Conservation (phyloP, 805 yeast genomes). For the Phaffomyces opuntiae region DNA sequence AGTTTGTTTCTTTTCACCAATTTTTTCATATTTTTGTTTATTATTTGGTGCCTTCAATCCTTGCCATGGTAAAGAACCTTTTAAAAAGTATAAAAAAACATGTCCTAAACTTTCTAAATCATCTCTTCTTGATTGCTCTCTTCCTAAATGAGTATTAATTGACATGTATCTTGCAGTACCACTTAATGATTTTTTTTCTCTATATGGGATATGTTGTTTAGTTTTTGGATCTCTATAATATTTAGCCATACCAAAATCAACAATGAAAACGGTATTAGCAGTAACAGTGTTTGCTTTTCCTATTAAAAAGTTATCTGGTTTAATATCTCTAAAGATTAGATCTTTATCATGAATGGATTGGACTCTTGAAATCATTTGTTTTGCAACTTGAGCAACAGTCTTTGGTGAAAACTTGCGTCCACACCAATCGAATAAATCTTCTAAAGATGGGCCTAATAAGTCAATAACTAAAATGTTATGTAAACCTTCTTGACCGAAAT, state of each 20-base stretch:
- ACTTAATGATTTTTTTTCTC: slow-evolving; percentile 91
- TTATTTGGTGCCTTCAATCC: slow-evolving; percentile 97
- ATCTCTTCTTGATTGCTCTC: slow-evolving; percentile 95
- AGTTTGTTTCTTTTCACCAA: slow-evolving; percentile 91
- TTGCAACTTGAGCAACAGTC: slow-evolving; percentile 89
- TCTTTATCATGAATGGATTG: slow-evolving; percentile 85
- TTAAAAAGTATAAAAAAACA: slow-evolving; percentile 88
- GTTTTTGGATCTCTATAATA: slow-evolving; percentile 96
- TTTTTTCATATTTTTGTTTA: slow-evolving; percentile 94
- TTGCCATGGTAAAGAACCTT: slow-evolving; percentile 98
- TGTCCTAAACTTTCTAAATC: slow-evolving; percentile 96
- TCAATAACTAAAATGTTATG: slow-evolving; percentile 94
- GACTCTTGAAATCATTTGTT: slow-evolving; percentile 86
- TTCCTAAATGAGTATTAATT: slow-evolving; percentile 92
- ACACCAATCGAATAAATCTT: slow-evolving; percentile 98
- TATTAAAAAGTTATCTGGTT: slow-evolving; percentile 93
- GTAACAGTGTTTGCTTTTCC: slow-evolving; percentile 83
- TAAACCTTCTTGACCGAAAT: slow-evolving; percentile 96
- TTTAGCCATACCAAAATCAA: slow-evolving; percentile 98
- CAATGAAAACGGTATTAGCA: slow-evolving; percentile 80
- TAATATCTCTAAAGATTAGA: slow-evolving; percentile 91
- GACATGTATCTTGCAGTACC: slow-evolving; percentile 99
- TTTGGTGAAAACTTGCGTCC: slow-evolving; percentile 82
- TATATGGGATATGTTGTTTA: slow-evolving; percentile 90
- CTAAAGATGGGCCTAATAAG: slow-evolving; percentile 89